Base-by-base conservation (phyloP, 2,329 filamentous ascomycete genomes). In the Penicillium sp. region DNA sequence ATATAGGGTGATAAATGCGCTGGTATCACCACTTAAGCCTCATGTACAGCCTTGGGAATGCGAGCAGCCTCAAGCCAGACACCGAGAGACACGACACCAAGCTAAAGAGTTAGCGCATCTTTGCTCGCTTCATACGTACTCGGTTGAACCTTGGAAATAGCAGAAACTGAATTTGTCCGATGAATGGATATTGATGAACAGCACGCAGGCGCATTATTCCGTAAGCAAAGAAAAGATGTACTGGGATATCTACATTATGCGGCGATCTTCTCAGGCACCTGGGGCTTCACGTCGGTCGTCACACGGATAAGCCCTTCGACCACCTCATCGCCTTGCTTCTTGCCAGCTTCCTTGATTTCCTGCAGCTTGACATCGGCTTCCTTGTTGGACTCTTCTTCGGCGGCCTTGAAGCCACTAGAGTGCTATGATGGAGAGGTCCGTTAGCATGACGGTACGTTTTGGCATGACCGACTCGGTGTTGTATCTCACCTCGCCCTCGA, bases 331-430 rank as follows among this genome's bases (percentile, higher is more conserved):
- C 92, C 90, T 61, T 85, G 86, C 81, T 92, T 89, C 75, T 89
- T 84, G 58, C 92, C 93, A 32, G 91, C 86, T 52, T 82, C 82
- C 73, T 90, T 84, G 73, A 97, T 97, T 74, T 90, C 86, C 75
- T 87, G 83, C 67, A 97, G 86, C 77, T 95, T 87, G 67, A 75
- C 81, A 58, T 96, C 90, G 49, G 90, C 90, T 62, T 93, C 90
- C 77, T 87, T 88, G 76, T 86, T 85, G 63, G 91, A 90, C 67
- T 92, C 86, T 59, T 86, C 84, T 73, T 93, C 89, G 61, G 89
- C 89, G 65, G 87, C 85, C 75, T 89, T 86, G 83, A 97, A 97
- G 69, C 92, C 92, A 75, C 90, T 90, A 67, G 90, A 88, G 79
- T 99, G 93, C 93, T 97, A 45, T 97, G 42, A 7, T 9, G 6